These are phyloP conservation scores for Dipsacomyces acuminosporus DNA, from an alignment of 371 early-diverging fungal genomes.

Conservation along the genomic window DNA sequence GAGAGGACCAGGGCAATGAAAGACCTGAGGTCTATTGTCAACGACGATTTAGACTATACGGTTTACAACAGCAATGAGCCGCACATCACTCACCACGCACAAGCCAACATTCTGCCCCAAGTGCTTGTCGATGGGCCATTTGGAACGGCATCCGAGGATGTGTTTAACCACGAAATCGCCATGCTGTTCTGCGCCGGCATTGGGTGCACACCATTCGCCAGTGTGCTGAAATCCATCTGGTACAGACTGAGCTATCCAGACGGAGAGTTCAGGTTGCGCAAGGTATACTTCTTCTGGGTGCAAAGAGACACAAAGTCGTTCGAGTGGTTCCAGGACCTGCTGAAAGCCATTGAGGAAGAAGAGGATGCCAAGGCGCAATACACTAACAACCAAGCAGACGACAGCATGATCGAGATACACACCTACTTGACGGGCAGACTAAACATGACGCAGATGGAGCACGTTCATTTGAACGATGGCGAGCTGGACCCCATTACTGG, in stretches of 20 bases:
- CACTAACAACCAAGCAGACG: slow-evolving; percentile 24
- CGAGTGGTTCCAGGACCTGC: slow-evolving; percentile 73
- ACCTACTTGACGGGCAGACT: slow-evolving; percentile 67
- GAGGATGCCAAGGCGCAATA: slow-evolving; percentile 54
- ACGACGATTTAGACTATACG: slow-evolving; percentile 17
- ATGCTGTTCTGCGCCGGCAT: slow-evolving; percentile 81
- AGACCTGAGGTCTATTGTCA: slow-evolving; percentile 31
- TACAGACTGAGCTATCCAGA: slow-evolving; percentile 49
- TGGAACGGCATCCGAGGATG: slow-evolving; percentile 81
- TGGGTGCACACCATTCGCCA: slow-evolving; percentile 73
- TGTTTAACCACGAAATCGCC: slow-evolving; percentile 74
- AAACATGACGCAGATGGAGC: slow-evolving; percentile 51
- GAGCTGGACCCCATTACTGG: slow-evolving; percentile 57
- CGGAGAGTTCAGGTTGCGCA: slow-evolving; percentile 53
- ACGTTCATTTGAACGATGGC: slow-evolving; percentile 52
- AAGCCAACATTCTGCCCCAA: slow-evolving; percentile 45
- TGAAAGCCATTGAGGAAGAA: slow-evolving; percentile 63
- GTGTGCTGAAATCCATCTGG: slow-evolving; percentile 64
- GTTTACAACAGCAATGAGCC: no score
- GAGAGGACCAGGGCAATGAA: slow-evolving; percentile 23
- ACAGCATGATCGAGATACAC: slow-evolving; percentile 64
- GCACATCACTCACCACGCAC: slow-evolving; percentile 22
- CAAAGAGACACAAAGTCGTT: slow-evolving; percentile 74
- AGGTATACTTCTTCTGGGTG: slow-evolving; percentile 85
- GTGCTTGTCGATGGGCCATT: slow-evolving; percentile 78